Conservation (phyloP, 2,329 filamentous ascomycete genomes). For the Trichoderma citrinoviride region DNA sequence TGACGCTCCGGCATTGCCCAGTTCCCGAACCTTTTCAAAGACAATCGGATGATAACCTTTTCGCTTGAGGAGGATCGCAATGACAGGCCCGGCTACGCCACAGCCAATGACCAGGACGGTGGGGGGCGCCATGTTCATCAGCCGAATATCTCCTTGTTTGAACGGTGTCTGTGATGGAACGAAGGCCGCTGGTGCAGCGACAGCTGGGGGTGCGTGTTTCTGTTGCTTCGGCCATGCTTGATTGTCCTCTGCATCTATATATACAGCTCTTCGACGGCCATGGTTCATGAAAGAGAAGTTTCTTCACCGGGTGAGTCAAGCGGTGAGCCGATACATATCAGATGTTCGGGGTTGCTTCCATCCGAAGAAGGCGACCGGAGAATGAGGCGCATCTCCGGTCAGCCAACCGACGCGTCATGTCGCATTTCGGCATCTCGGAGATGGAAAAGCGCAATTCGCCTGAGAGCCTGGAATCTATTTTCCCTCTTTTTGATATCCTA, state of each 20-base stretch:
- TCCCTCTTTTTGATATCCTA: background rate
- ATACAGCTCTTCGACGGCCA: background rate
- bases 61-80: conserved; percentile 26
- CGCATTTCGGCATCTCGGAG: background rate
- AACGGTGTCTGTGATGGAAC: background rate
- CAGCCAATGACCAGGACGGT: conserved; percentile 30
- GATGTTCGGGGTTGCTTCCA: background rate
- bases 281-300: too few species aligned
- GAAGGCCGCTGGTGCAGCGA: background rate
- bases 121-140: conserved; percentile 10
- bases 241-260: background rate
- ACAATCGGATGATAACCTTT: conserved; percentile 31
- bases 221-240: background rate
- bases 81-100: conserved; percentile 28
- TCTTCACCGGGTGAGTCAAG: background rate
- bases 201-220: background rate
- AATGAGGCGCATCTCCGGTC: conserved; percentile 2
- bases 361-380: conserved; percentile 4
- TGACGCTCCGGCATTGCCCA: conserved; percentile 29
- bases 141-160: background rate
- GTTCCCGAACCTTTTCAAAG: conserved; percentile 28
- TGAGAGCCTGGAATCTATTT: background rate
- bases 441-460: background rate
- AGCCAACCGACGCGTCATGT: background rate
- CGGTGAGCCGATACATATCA: background rate